Conservation (phyloP, 257 asterid species). For the Avicennia marina region DNA sequence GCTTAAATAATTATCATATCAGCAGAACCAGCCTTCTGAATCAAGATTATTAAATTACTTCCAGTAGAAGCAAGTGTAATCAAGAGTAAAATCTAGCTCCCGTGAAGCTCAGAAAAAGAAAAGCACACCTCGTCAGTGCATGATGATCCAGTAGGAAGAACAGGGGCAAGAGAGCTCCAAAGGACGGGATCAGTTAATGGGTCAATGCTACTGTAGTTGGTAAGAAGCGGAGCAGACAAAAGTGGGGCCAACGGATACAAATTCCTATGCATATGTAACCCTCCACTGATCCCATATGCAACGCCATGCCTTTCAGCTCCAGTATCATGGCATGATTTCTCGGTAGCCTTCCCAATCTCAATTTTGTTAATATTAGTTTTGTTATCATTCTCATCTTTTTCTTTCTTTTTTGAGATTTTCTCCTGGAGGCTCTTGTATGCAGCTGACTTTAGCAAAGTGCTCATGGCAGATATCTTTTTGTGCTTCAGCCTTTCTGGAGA, state of each 20-base stretch:
- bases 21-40: neutral
- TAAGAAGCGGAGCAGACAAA: slow-evolving; percentile 77
- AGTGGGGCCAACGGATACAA: slow-evolving; percentile 57
- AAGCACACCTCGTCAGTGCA: slow-evolving; percentile 58
- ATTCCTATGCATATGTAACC: slow-evolving; percentile 53
- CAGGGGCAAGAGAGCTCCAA: slow-evolving; percentile 77
- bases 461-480: slow-evolving; percentile 69
- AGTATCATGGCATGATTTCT: slow-evolving; percentile 46
- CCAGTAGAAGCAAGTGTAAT: neutral
- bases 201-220: slow-evolving; percentile 67
- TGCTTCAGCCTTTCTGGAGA: slow-evolving; percentile 54
- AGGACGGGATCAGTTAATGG: slow-evolving; percentile 73
- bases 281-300: slow-evolving; percentile 59
- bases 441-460: slow-evolving; percentile 65
- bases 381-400: slow-evolving; percentile 61
- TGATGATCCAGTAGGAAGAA: slow-evolving; percentile 72
- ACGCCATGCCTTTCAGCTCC: slow-evolving; percentile 53
- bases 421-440: slow-evolving; percentile 81
- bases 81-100: neutral
- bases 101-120: slow-evolving; percentile 13
- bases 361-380: slow-evolving; percentile 45
- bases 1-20: neutral
- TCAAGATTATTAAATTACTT: neutral
- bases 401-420: slow-evolving; percentile 58
- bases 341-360: slow-evolving; percentile 58